phyloP scores from a whole-genome alignment of 768 basidiomycete species.

The Boletus sp. region DNA sequence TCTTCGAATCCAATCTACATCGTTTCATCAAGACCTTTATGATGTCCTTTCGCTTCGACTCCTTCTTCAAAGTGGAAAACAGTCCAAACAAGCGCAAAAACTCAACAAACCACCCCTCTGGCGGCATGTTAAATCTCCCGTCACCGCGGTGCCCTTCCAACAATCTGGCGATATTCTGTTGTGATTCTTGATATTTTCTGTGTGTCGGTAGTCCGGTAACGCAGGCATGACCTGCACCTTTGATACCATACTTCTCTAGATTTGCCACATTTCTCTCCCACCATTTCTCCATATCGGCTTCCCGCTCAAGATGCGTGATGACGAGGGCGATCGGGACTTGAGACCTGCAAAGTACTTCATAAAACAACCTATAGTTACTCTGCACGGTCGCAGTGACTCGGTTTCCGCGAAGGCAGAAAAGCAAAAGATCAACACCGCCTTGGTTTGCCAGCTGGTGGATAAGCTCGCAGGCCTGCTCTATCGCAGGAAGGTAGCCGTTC shows the following conservation, averaged over 20 bases:
- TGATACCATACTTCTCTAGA: constrained; percentile 28
- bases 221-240: constrained; percentile 33
- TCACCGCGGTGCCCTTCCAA: constrained; percentile 11
- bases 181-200: constrained; percentile 28
- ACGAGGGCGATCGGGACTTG: constrained; percentile 32
- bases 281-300: constrained; percentile 34
- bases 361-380: constrained; percentile 42
- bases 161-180: constrained; percentile 13
- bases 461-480: constrained; percentile 33
- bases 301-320: constrained; percentile 42
- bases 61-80: constrained; percentile 23
- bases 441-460: constrained; percentile 28
- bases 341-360: constrained; percentile 40
- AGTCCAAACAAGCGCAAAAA: constrained; percentile 26
- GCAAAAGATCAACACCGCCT: constrained; percentile 41
- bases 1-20: constrained; percentile 21
- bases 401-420: constrained; percentile 43
- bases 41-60: constrained; percentile 23
- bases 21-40: constrained; percentile 29
- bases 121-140: constrained; percentile 27
- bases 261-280: constrained; percentile 29
- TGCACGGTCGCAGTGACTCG: constrained; percentile 36
- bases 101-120: constrained; percentile 24
- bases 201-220: constrained; percentile 33
- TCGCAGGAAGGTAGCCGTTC: constrained; percentile 27